Evolutionary conservation across 1,284 basidiomycete genomes (phyloP).

Genomic region (Cutaneotrichosporon daszewskae): DNA sequence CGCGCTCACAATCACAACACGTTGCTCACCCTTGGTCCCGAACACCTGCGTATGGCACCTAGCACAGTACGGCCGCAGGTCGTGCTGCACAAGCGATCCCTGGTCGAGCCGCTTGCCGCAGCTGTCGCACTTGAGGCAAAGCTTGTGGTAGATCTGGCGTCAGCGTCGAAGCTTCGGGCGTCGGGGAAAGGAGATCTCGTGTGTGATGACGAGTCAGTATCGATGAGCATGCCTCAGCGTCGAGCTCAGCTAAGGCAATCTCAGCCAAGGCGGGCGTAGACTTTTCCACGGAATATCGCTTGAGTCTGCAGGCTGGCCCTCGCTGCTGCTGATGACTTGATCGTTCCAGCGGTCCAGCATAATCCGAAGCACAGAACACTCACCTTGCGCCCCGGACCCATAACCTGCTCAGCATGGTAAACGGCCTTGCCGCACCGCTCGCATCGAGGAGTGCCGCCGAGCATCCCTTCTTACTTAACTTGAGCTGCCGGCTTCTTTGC

Average conservation of each 20-base stretch:
- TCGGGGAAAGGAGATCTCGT: too few relatives aligned
- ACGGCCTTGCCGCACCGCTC: slow-evolving; percentile 39
- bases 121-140: slow-evolving; percentile 45
- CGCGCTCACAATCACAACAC: too few relatives aligned
- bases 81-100: slow-evolving; percentile 45
- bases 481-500: too few relatives aligned
- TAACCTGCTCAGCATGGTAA: slow-evolving; percentile 48
- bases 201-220: too few relatives aligned
- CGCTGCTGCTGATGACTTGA: too few relatives aligned
- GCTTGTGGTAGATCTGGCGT: slow-evolving; percentile 48
- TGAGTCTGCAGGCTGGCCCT: too few relatives aligned
- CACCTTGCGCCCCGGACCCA: slow-evolving; percentile 46
- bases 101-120: slow-evolving; percentile 48
- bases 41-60: slow-evolving; percentile 44
- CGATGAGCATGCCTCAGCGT: neutral
- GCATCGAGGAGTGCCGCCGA: slow-evolving; percentile 43
- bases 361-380: too few relatives aligned
- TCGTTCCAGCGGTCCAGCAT: too few relatives aligned
- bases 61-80: slow-evolving; percentile 43
- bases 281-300: too few relatives aligned
- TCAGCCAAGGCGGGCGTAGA: too few relatives aligned
- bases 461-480: too few relatives aligned
- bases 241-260: too few relatives aligned
- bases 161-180: neutral
- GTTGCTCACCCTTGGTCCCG: slow-evolving; percentile 38